phyloP scores from a whole-genome alignment of 495 filamentous ascomycete genomes.

The Penicillium goetzii region DNA sequence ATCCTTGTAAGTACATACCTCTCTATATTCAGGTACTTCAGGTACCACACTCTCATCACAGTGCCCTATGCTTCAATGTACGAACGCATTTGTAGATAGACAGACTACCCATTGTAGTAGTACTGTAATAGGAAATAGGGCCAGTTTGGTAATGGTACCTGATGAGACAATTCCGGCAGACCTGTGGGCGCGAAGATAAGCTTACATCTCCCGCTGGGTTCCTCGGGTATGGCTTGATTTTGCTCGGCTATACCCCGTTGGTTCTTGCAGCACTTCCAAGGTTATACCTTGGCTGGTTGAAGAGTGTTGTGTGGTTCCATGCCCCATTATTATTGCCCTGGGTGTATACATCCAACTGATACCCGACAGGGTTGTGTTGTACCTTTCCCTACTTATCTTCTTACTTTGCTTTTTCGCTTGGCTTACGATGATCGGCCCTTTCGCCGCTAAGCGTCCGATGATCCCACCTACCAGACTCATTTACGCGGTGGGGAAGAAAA shows the following conservation, averaged over 20 bases:
- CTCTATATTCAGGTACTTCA: not conserved
- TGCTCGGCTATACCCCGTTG: conserved; percentile 29
- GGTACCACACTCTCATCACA: not conserved
- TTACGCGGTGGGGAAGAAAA: conserved; percentile 30
- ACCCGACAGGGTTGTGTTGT: not conserved
- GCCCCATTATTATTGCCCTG: conserved; percentile 1
- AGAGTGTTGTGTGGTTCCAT: conserved; percentile 22
- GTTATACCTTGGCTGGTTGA: conserved; percentile 10
- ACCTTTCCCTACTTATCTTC: conserved; percentile 8
- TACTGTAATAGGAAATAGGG: too few relatives aligned
- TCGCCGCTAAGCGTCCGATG: conserved; percentile 23
- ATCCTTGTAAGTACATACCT: not conserved
- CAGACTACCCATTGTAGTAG: not conserved
- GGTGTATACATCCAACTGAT: not conserved
- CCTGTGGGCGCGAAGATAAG: conserved; percentile 16
- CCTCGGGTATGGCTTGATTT: conserved; percentile 10
- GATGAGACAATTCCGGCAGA: not conserved
- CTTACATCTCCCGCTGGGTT: conserved; percentile 13
- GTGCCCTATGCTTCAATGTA: not conserved
- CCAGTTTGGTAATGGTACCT: not conserved
- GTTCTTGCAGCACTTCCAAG: conserved; percentile 20
- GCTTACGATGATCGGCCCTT: conserved; percentile 35
- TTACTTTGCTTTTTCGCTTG: conserved; percentile 26
- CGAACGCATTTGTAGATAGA: not conserved
- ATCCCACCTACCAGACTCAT: conserved; percentile 22